Evolutionary conservation across 768 basidiomycete genomes (phyloP), one percentile per base, ranked within the genome.

Genomic region (Kockovaella imperatae): DNA sequence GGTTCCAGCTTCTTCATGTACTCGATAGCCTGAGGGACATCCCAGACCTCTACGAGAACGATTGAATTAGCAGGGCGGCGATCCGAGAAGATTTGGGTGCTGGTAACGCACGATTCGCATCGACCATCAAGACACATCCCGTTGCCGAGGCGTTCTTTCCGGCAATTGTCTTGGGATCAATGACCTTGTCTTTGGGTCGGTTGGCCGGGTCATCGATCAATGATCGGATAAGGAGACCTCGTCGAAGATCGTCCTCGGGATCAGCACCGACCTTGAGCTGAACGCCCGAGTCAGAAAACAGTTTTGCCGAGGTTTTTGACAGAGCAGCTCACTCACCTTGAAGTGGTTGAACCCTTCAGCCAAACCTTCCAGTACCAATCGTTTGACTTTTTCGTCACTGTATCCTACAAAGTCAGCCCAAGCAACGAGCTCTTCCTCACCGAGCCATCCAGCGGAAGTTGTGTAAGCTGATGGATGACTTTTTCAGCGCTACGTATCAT

Each of bases 121-220:
- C 91, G 53, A 96, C 86, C 91, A 96, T 96, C 38, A 96, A 75
- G 36, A 96, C 91, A 26, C 84, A 80, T 4, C 93, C 91, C 0
- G 89, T 89, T 8, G 88, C 88, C 5, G 91, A 88, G 3, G 90
- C 88, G 55, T 95, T 95, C 78, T 95, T 96, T 3, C 83, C 87
- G 32, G 74, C 77, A 28, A 95, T 74, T 35, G 75, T 84, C 36
- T 75, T 74, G 17, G 82, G 80, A 67, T 85, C 80, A 42, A 80
- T 79, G 44, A 75, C 69, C 10, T 73, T 60, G 7, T 77, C 80
- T 0, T 76, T 60, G 11, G 87, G 87, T 32, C 87, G 79, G 67
- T 85, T 82, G 53, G 80, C 79, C 3, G 88, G 87, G 73, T 96
- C 83, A 63, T 97, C 93, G 68, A 97, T 95, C 72, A 96, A 86